Conservation (phyloP, 2,329 filamentous ascomycete species). For the Colletotrichum sp. region DNA sequence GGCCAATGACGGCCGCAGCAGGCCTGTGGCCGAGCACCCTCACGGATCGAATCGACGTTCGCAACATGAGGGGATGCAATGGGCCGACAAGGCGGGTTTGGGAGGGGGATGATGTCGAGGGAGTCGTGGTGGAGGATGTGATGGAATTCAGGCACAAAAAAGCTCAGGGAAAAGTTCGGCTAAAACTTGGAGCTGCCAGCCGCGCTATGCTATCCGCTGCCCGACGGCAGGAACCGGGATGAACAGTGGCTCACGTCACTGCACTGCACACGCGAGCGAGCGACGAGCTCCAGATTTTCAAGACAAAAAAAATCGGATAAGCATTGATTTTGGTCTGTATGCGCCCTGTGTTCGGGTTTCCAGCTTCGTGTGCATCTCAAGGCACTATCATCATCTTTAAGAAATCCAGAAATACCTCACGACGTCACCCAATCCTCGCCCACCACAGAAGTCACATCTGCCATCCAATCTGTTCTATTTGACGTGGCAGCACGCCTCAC, state of each 20-base stretch:
- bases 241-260: constrained; percentile 12
- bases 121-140: constrained; percentile 26
- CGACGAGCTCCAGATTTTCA: neutral
- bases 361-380: neutral
- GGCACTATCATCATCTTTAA: neutral
- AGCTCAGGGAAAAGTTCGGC: constrained; percentile 50
- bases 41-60: constrained; percentile 70
- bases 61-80: constrained; percentile 68
- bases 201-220: neutral
- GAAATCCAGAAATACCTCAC: neutral
- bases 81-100: constrained; percentile 40
- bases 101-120: constrained; percentile 30
- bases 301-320: neutral
- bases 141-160: constrained; percentile 38
- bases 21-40: constrained; percentile 63
- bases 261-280: neutral
- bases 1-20: constrained; percentile 54
- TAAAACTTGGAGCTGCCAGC: constrained; percentile 32
- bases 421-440: neutral
- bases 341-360: fast-evolving
- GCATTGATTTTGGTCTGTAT: neutral
- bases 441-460: neutral
- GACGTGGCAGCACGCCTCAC: neutral
- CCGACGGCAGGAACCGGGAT: constrained; percentile 24
- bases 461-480: neutral